Percentiles rank a stretch among this genome's conserved stretches.
phyloP scores from a whole-genome alignment of 768 basidiomycete species.

The Rubroboletus satanas region DNA sequence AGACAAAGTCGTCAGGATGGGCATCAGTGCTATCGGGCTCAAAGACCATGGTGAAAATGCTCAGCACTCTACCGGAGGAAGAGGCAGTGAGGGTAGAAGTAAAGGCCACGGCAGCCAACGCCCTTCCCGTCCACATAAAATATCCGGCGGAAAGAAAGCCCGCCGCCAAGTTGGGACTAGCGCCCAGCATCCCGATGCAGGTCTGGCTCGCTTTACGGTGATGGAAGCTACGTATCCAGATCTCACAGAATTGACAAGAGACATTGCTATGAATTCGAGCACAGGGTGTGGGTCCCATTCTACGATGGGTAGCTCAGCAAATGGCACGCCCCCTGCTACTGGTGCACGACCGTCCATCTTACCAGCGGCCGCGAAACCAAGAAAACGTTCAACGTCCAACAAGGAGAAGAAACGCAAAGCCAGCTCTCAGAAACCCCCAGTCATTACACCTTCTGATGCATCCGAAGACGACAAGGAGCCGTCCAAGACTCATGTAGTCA shows the following conservation, averaged over 20 bases:
- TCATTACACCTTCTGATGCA: constrained; percentile 17
- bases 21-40: constrained; percentile 8
- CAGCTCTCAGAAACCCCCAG: constrained; percentile 18
- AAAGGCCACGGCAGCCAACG: neutral
- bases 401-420: constrained; percentile 23
- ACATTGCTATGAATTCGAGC: neutral
- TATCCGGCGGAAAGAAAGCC: neutral
- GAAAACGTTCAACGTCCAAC: neutral
- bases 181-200: constrained; percentile 1
- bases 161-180: neutral
- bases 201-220: neutral
- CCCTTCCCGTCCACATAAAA: neutral
- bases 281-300: neutral
- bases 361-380: neutral
- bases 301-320: neutral
- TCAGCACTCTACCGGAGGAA: neutral
- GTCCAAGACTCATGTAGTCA: neutral
- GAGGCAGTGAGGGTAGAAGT: neutral
- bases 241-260: neutral
- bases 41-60: neutral
- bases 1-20: neutral
- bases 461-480: constrained; percentile 20
- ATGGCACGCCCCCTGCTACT: neutral
- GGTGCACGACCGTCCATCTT: neutral
- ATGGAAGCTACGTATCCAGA: neutral